A percentile compares a stretch with the other conserved stretches of the same genome.
These are phyloP conservation scores for Fraxinus angustifolia DNA, from an alignment of 305 asterid genomes.

Conservation along the genomic window DNA sequence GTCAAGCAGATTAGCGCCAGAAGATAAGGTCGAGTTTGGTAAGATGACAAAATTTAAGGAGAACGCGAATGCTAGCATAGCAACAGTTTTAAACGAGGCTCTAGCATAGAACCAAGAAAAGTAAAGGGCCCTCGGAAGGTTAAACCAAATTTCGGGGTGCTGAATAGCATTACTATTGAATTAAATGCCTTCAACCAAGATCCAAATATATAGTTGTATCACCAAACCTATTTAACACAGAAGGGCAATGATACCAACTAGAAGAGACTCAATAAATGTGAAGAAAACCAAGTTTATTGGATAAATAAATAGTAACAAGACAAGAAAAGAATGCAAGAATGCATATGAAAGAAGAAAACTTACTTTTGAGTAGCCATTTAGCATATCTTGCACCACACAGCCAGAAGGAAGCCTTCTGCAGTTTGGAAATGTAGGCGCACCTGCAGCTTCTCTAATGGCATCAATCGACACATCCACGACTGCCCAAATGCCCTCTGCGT, in stretches of 20 bases:
- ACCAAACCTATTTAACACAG: constrained; percentile 57
- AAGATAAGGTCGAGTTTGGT: constrained; percentile 1
- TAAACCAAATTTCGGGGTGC: neutral
- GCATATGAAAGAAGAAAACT: constrained; percentile 19
- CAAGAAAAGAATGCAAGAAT: constrained; percentile 36
- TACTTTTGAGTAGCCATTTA: constrained; percentile 92
- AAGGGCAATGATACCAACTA: constrained; percentile 41
- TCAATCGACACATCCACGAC: constrained; percentile 89
- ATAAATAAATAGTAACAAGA: constrained; percentile 28
- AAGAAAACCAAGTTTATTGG: constrained; percentile 24
- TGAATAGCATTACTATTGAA: neutral
- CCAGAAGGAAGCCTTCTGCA: constrained; percentile 94
- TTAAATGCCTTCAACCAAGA: constrained; percentile 36
- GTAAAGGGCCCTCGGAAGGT: neutral
- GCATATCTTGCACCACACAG: constrained; percentile 92
- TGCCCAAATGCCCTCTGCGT: constrained; percentile 91
- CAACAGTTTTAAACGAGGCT: neutral
- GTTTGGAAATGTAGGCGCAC: constrained; percentile 26
- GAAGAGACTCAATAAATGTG: constrained; percentile 41
- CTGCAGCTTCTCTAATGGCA: constrained; percentile 46
- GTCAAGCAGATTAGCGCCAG: constrained; percentile 6
- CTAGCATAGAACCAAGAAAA: neutral
- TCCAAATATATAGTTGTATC: constrained; percentile 44
- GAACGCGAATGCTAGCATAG: constrained; percentile 1
- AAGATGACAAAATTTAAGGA: neutral